Conservation (phyloP, 768 basidiomycete species). For the Lactarius pseudohatsudake region DNA sequence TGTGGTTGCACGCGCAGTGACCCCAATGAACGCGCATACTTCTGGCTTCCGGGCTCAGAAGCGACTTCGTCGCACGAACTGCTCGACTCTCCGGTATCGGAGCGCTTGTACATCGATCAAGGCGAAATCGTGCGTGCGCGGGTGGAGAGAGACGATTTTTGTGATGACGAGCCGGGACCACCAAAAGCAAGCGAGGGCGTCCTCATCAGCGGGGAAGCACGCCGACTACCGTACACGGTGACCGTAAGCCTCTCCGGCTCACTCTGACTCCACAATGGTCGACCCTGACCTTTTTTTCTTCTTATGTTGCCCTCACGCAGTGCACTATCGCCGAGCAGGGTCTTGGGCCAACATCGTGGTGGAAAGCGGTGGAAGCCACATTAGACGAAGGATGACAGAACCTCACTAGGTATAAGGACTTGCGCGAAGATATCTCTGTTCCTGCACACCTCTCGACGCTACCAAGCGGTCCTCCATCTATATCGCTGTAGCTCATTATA, state of each 20-base stretch:
- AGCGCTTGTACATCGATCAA: conserved; percentile 80
- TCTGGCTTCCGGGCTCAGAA: conserved; percentile 69
- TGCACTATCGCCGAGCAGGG: conserved; percentile 84
- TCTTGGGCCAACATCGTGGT: conserved; percentile 74
- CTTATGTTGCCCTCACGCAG: conserved; percentile 38
- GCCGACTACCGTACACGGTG: conserved; percentile 65
- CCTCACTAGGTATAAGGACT: conserved; percentile 17
- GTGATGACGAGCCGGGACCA: conserved; percentile 83
- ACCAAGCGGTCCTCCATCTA: conserved; percentile 46
- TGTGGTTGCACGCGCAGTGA: conserved; percentile 47
- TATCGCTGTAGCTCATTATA: conserved; percentile 69
- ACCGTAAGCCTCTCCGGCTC: conserved; percentile 46
- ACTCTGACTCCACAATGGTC: not conserved
- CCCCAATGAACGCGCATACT: conserved; percentile 77
- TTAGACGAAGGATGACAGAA: conserved; percentile 40
- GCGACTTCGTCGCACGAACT: conserved; percentile 57
- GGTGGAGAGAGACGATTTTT: conserved; percentile 80
- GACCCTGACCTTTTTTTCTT: not conserved
- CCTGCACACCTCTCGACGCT: conserved; percentile 48
- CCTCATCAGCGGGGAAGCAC: conserved; percentile 48
- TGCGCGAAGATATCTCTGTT: conserved; percentile 62
- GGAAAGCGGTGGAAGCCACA: conserved; percentile 52
- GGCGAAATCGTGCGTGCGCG: conserved; percentile 75
- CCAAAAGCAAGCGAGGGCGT: conserved; percentile 74
- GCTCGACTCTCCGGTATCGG: conserved; percentile 62